Evolutionary conservation across 345 rosid species (phyloP).

Genomic region (Populus simonii): DNA sequence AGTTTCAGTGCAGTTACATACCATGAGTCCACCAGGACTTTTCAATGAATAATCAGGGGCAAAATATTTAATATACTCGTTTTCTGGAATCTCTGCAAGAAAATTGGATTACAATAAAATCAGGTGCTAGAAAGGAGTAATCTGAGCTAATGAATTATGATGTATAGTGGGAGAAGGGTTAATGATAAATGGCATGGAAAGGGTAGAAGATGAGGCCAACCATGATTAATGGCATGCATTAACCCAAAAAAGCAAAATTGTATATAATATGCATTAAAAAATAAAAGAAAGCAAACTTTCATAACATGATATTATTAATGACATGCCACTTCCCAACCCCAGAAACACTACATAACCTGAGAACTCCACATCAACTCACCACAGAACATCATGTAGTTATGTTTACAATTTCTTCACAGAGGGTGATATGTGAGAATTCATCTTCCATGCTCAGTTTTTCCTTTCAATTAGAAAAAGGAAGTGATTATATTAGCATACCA

Average conservation of each 20-base stretch:
- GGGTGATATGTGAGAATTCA: not conserved
- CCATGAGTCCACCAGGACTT: constrained; percentile 79
- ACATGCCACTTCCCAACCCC: not conserved
- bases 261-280: not conserved
- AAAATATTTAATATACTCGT: constrained; percentile 80
- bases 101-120: not conserved
- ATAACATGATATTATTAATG: not conserved
- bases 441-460: not conserved
- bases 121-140: no score
- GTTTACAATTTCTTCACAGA: not conserved
- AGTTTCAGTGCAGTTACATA: constrained; percentile 33
- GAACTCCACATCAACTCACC: not conserved
- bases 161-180: not conserved
- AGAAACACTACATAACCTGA: not conserved
- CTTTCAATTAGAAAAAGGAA: not conserved
- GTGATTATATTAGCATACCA: constrained; percentile 38
- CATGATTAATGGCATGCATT: not conserved
- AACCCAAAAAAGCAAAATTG: not conserved
- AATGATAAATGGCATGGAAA: not conserved
- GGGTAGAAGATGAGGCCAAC: not conserved
- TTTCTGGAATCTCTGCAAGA: constrained; percentile 87
- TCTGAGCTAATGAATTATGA: not conserved
- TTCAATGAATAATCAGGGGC: constrained; percentile 79
- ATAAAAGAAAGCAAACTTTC: not conserved
- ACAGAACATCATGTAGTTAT: not conserved